Evolutionary conservation across 345 rosid species (phyloP).

Genomic region (Eucalyptus coolabah): DNA sequence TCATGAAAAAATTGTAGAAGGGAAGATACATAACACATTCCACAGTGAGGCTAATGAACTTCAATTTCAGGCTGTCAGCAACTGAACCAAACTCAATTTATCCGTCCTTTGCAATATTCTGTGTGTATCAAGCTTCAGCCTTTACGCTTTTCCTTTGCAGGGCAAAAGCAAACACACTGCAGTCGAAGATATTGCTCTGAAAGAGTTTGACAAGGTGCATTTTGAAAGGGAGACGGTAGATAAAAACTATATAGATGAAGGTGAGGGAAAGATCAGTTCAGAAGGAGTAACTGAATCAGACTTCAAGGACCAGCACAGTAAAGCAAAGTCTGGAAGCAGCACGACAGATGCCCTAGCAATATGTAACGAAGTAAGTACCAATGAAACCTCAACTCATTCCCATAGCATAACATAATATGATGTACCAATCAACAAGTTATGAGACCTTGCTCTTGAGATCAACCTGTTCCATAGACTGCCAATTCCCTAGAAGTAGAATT

Average conservation of each 20-base stretch:
- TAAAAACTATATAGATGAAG: neutral
- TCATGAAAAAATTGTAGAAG: neutral
- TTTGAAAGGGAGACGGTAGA: neutral
- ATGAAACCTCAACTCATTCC: neutral
- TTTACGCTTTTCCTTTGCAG: neutral
- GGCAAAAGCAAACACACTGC: neutral
- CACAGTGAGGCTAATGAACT: neutral
- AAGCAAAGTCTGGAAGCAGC: constrained; percentile 1
- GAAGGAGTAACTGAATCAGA: neutral
- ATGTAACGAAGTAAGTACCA: constrained; percentile 26
- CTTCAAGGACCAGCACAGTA: neutral
- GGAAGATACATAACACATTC: neutral
- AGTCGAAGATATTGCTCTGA: neutral
- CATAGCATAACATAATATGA: neutral
- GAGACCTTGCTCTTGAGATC: neutral
- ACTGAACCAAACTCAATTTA: neutral
- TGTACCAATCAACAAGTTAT: neutral
- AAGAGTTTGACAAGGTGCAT: neutral
- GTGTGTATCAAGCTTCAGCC: neutral
- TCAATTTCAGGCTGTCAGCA: neutral
- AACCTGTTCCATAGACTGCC: neutral
- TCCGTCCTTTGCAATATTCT: neutral
- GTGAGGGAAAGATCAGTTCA: neutral
- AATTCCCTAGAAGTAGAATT: neutral
- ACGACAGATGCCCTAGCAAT: constrained; percentile 1